phyloP scores from a whole-genome alignment of 257 asterid species.

The Solanum pinnatisectum region DNA sequence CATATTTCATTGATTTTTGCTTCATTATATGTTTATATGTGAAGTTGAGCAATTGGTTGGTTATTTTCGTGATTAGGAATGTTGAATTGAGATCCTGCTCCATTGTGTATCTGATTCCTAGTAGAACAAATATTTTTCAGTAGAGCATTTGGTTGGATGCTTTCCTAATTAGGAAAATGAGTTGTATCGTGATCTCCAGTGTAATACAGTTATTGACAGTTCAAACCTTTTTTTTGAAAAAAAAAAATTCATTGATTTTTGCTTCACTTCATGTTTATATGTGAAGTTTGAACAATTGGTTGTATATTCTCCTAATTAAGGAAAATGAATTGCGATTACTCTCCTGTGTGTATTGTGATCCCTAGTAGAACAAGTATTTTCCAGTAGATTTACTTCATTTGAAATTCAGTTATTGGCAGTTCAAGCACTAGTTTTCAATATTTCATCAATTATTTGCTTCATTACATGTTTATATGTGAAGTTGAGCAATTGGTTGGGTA shows the following conservation, averaged over 20 bases:
- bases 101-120: not conserved
- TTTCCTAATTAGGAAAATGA: not conserved
- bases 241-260: not conserved
- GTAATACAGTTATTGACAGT: not conserved
- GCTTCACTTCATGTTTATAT: not conserved
- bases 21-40: not conserved
- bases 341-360: not conserved
- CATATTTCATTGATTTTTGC: not conserved
- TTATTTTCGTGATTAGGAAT: not conserved
- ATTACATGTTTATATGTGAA: not conserved
- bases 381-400: not conserved
- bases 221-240: not conserved
- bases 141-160: not conserved
- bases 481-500: not conserved
- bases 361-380: not conserved
- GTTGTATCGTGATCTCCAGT: not conserved
- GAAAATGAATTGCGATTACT: not conserved
- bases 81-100: not conserved
- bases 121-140: not conserved
- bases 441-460: not conserved
- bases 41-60: not conserved
- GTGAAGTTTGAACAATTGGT: not conserved
- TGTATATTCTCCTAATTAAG: not conserved
- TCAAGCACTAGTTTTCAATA: not conserved
- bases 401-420: not conserved